These are phyloP conservation scores for Naganishia liquefaciens DNA, from an alignment of 1,284 basidiomycete genomes.

Conservation along the genomic window DNA sequence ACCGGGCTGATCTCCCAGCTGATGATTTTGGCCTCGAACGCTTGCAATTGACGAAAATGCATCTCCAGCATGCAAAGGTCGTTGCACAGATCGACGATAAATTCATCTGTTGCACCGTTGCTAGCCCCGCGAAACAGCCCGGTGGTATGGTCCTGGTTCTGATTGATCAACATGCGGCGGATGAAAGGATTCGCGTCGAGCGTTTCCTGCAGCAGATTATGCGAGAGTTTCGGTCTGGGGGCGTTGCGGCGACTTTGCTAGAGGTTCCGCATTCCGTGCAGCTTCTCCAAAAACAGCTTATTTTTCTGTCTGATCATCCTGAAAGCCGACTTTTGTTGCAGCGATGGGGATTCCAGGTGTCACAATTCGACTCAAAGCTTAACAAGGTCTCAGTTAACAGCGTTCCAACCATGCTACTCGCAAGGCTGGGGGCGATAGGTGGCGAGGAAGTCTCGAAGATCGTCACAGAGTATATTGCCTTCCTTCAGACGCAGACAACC, in stretches of 20 bases:
- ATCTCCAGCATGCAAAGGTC: constrained; percentile 62
- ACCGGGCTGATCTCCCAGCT: neutral
- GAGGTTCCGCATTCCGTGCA: constrained; percentile 60
- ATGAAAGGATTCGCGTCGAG: constrained; percentile 87
- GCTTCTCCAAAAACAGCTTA: constrained; percentile 65
- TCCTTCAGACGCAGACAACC: constrained; percentile 21
- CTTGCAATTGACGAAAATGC: constrained; percentile 48
- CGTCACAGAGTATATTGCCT: constrained; percentile 19
- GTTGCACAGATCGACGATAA: constrained; percentile 85
- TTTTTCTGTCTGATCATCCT: constrained; percentile 54
- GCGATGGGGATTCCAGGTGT: constrained; percentile 72
- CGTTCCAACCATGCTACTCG: constrained; percentile 47
- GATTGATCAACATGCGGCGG: constrained; percentile 93
- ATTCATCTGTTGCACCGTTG: constrained; percentile 69
- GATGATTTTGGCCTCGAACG: constrained; percentile 12
- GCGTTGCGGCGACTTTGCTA: constrained; percentile 47
- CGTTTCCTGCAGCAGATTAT: constrained; percentile 71
- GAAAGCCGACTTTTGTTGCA: constrained; percentile 56
- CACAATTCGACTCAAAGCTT: neutral
- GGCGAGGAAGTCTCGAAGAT: constrained; percentile 38
- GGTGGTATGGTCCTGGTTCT: constrained; percentile 60
- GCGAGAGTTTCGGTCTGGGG: constrained; percentile 60
- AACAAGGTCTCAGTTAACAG: constrained; percentile 6
- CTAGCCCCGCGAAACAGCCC: constrained; percentile 39
- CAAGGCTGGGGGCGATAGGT: constrained; percentile 42